Evolutionary conservation across 805 yeast species (phyloP), one percentile per base, ranked within the genome.

Genomic region (Huiozyma naganishii): DNA sequence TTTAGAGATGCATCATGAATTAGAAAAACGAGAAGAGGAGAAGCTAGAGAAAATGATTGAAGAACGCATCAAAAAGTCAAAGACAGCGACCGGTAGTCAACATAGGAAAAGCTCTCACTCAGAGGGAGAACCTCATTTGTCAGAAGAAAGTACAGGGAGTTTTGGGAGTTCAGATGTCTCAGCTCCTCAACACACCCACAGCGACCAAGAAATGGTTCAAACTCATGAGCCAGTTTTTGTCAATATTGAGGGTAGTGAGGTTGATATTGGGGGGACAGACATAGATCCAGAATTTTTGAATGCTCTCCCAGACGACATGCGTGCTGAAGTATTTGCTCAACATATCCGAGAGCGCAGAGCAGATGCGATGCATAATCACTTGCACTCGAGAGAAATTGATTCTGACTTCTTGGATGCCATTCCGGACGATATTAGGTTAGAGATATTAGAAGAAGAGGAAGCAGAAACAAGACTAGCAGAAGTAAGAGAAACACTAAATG

Each of bases 291-390:
- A 84, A 51, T 89, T 87, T 58, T 69, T 89, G 47, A 83, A 81
- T 53, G 96, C 95, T 0, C 70, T 89, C 33, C 97, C 97, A 0
- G 95, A 86, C 37, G 92, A 85, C 42, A 83, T 89, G 84, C 70
- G 96, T 41, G 95, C 87, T 49, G 96, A 89, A 55, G 97, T 88
- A 0, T 79, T 85, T 56, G 77, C 89, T 0, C 90, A 87, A 49
- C 95, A 88, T 55, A 68, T 87, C 6, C 68, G 88, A 36, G 92
- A 85, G 51, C 69, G 89, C 46, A 70, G 92, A 47, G 81, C 70
- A 37, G 76, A 68, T 66, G 84, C 73, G 1, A 58, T 65, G 10
- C 55, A 62, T 36, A 65, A 48, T 57, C 69, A 77, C 0, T 57
- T 64, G 1, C 66, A 71, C 10, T 67, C 75, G 3, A 67, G 85